A percentile compares a stretch with the other conserved stretches of the same genome.
These are phyloP conservation scores for Coniella vitis DNA, from an alignment of 2,329 filamentous ascomycete species.

Conservation along the genomic window DNA sequence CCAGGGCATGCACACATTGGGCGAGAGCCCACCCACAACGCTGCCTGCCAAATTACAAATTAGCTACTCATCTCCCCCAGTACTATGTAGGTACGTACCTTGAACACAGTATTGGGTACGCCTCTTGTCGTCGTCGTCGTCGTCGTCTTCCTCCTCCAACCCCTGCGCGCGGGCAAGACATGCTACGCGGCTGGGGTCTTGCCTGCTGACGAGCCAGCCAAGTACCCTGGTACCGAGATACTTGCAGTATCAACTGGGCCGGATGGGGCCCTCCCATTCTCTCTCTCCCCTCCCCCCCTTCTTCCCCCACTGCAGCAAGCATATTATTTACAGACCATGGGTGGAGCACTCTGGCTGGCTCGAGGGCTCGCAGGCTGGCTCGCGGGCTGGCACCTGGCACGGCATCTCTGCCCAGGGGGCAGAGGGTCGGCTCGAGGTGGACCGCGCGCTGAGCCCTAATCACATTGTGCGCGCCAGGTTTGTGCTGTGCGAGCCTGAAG, in stretches of 20 bases:
- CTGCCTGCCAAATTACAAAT: neutral
- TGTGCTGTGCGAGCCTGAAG: neutral
- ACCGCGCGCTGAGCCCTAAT: neutral
- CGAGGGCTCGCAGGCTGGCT: too few relatives aligned
- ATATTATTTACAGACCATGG: too few relatives aligned
- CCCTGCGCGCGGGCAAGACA: constrained; percentile 5
- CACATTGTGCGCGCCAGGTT: too few relatives aligned
- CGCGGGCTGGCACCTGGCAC: too few relatives aligned
- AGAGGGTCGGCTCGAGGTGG: too few relatives aligned
- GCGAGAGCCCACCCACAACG: neutral
- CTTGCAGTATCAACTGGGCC: neutral
- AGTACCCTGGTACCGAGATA: neutral
- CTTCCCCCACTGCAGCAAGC: too few relatives aligned
- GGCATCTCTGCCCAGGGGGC: too few relatives aligned
- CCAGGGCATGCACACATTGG: constrained; percentile 5
- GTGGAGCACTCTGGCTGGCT: neutral
- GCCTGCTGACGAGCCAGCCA: constrained; percentile 1
- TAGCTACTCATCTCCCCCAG: constrained; percentile 3
- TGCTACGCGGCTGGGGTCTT: neutral
- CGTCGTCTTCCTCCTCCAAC: neutral
- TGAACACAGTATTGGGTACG: neutral
- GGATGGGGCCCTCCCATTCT: neutral
- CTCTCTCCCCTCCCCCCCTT: too few relatives aligned
- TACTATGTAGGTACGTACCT: neutral
- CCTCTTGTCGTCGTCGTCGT: neutral